These are phyloP conservation scores for Monilinia fructigena DNA, from an alignment of 2,329 filamentous ascomycete species.

Conservation along the genomic window DNA sequence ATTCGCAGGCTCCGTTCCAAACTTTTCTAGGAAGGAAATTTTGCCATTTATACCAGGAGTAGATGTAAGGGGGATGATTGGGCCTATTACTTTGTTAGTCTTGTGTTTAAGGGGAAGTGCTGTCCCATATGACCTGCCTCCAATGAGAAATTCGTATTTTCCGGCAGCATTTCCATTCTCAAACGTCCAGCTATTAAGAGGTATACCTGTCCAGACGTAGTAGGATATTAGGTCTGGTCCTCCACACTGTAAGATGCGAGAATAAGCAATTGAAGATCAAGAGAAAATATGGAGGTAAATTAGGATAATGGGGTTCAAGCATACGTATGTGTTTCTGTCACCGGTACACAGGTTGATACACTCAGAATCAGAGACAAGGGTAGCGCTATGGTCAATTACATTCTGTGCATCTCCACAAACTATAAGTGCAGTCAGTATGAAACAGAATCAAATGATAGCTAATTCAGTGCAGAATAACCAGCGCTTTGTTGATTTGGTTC, in stretches of 20 bases:
- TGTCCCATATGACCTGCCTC: constrained; percentile 41
- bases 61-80: constrained; percentile 57
- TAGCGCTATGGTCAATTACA: constrained; percentile 18
- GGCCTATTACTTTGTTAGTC: constrained; percentile 31
- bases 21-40: constrained; percentile 59
- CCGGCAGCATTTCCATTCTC: constrained; percentile 53
- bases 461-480: too few species aligned
- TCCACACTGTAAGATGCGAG: constrained; percentile 21
- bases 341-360: constrained; percentile 46
- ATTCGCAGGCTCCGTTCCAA: constrained; percentile 53
- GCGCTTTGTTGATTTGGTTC: too few species aligned
- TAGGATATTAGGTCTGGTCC: constrained; percentile 26
- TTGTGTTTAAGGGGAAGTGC: neutral
- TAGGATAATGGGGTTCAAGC: too few species aligned
- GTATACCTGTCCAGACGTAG: constrained; percentile 35
- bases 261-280: too few species aligned
- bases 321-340: constrained; percentile 18
- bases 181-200: constrained; percentile 54
- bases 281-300: too few species aligned
- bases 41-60: constrained; percentile 58
- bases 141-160: constrained; percentile 57
- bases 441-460: too few species aligned
- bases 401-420: constrained; percentile 27
- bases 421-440: constrained; percentile 2
- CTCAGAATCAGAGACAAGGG: constrained; percentile 17